Evolutionary conservation across 805 yeast species (phyloP).

Genomic region (Millerozyma miso): DNA sequence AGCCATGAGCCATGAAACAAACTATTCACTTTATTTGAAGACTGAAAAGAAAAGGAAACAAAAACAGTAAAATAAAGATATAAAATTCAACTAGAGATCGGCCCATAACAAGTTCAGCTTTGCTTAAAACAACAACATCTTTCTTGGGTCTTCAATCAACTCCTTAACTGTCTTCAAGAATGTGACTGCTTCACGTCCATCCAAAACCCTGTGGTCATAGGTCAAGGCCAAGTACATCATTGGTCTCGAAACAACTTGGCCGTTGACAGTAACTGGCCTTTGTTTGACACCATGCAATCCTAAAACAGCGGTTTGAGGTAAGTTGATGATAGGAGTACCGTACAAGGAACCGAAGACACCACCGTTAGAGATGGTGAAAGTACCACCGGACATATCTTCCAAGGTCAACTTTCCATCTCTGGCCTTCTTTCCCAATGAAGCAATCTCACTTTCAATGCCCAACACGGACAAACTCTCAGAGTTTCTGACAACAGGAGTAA

Average conservation of each 20-base stretch:
- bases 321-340: slow-evolving; percentile 97
- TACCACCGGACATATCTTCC: slow-evolving; percentile 99
- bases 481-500: slow-evolving; percentile 96
- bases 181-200: slow-evolving; percentile 98
- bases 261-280: slow-evolving; percentile 94
- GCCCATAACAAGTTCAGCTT: not conserved
- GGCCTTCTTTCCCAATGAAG: slow-evolving; percentile 81
- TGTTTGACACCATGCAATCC: slow-evolving; percentile 97
- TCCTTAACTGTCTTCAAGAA: slow-evolving; percentile 96
- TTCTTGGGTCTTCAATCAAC: slow-evolving; percentile 97
- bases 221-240: slow-evolving; percentile 99
- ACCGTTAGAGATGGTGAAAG: slow-evolving; percentile 98
- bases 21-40: not conserved
- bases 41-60: not conserved
- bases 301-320: slow-evolving; percentile 97
- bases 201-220: slow-evolving; percentile 95
- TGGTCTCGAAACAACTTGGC: slow-evolving; percentile 94
- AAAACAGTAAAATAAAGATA: not conserved
- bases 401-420: slow-evolving; percentile 94
- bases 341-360: slow-evolving; percentile 97
- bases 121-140: slow-evolving; percentile 63
- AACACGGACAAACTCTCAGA: slow-evolving; percentile 86
- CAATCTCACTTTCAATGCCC: slow-evolving; percentile 86
- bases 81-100: not conserved
- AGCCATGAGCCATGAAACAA: not conserved